Percentiles rank a stretch among this genome's conserved stretches.
Evolutionary conservation across 2,329 filamentous ascomycete species (phyloP).

Genomic region (Arachnopeziza araneosa): DNA sequence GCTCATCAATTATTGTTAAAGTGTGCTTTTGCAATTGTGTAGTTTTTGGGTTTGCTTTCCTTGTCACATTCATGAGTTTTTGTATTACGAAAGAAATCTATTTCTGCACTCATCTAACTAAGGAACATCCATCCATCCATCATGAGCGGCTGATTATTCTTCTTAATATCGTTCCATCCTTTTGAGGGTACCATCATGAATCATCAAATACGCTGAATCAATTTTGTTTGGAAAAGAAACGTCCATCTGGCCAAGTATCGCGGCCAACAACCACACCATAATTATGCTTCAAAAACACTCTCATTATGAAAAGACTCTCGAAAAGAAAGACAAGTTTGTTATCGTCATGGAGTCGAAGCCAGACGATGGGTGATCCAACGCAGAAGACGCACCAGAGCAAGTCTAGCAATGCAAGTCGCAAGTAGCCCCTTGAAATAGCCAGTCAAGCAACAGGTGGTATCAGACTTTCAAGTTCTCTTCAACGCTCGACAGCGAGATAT

Average conservation of each 20-base stretch:
- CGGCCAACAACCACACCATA: slow-evolving; percentile 1
- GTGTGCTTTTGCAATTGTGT: background rate
- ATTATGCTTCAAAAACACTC: slow-evolving; percentile 1
- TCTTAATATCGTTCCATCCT: background rate
- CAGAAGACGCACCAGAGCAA: background rate
- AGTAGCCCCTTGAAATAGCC: background rate
- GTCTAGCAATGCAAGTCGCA: background rate
- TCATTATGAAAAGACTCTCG: background rate
- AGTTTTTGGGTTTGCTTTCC: background rate
- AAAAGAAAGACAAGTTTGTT: background rate
- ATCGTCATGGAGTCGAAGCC: background rate
- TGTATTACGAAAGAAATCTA: background rate
- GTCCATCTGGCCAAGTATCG: background rate
- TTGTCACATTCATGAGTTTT: background rate
- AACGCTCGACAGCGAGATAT: background rate
- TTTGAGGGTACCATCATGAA: background rate
- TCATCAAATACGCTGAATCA: background rate
- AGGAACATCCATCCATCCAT: background rate
- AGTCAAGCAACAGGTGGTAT: background rate
- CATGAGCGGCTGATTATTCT: background rate
- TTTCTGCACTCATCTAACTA: background rate
- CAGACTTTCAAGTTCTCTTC: background rate
- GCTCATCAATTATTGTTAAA: too few relatives aligned
- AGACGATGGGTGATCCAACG: background rate
- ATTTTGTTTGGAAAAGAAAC: background rate